A percentile compares a stretch with the other conserved stretches of the same genome.
phyloP scores from a whole-genome alignment of 495 filamentous ascomycete species.

The Rusavskia elegans region DNA sequence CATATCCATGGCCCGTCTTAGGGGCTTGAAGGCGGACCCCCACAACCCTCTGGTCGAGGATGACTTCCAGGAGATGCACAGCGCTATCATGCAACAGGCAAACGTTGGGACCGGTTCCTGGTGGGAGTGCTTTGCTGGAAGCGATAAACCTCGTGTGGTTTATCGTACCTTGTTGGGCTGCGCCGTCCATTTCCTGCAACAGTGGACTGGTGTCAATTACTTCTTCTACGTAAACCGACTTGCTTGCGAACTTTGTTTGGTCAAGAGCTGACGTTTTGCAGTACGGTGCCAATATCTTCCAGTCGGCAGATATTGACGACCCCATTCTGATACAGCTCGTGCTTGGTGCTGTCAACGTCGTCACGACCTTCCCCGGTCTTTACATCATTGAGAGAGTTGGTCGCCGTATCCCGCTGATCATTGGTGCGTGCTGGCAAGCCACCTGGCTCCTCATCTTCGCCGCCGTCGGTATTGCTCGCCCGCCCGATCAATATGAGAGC shows the following conservation, averaged over 20 bases:
- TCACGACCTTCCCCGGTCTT: slow-evolving; percentile 54
- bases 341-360: slow-evolving; percentile 58
- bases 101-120: slow-evolving; percentile 36
- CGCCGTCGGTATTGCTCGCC: slow-evolving; percentile 49
- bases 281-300: slow-evolving; percentile 24
- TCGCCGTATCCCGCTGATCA: slow-evolving; percentile 49
- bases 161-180: slow-evolving; percentile 58
- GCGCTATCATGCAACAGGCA: slow-evolving; percentile 43
- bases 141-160: slow-evolving; percentile 41
- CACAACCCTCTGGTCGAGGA: slow-evolving; percentile 42
- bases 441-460: slow-evolving; percentile 62
- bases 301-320: slow-evolving; percentile 49
- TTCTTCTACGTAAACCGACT: slow-evolving; percentile 53
- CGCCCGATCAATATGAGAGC: slow-evolving; percentile 28
- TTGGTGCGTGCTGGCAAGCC: slow-evolving; percentile 53
- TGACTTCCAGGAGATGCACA: slow-evolving; percentile 52
- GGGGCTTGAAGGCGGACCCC: slow-evolving; percentile 44
- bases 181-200: slow-evolving; percentile 54
- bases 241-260: no score
- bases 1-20: slow-evolving; percentile 50
- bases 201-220: slow-evolving; percentile 54
- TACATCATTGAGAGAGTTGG: slow-evolving; percentile 58
- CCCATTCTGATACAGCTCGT: slow-evolving; percentile 61
- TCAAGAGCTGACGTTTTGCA: no score
- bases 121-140: slow-evolving; percentile 52